Conservation (phyloP, 192 early-diverging fungal species). For the Entomortierella chlamydospora region DNA sequence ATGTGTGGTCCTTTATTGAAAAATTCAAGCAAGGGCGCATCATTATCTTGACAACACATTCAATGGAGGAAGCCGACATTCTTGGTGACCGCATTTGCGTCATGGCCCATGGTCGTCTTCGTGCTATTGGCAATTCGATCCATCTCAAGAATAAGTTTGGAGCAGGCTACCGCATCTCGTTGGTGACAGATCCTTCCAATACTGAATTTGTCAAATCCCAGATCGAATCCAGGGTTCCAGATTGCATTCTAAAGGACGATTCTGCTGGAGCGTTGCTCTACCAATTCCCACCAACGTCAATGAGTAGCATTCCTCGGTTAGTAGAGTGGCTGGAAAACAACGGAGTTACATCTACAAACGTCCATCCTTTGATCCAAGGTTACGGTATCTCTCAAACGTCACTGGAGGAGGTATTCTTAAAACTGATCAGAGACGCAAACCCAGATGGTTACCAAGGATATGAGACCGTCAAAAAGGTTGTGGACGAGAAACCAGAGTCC, state of each 20-base stretch:
- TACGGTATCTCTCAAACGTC: constrained; percentile 78
- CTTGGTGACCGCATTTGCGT: constrained; percentile 73
- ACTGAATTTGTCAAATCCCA: constrained; percentile 59
- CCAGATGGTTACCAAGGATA: constrained; percentile 58
- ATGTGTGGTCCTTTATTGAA: constrained; percentile 84
- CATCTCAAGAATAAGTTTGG: constrained; percentile 81
- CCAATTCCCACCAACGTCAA: constrained; percentile 67
- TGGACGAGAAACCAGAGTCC: constrained; percentile 28
- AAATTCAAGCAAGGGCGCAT: constrained; percentile 80
- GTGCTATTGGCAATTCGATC: constrained; percentile 71
- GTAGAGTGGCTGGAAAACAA: constrained; percentile 70
- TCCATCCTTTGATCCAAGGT: constrained; percentile 22
- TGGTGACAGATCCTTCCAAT: constrained; percentile 65
- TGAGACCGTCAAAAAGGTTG: constrained; percentile 19
- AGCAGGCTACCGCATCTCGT: constrained; percentile 75
- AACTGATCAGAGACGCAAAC: constrained; percentile 58
- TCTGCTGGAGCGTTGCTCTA: constrained; percentile 74
- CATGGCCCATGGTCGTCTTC: constrained; percentile 71
- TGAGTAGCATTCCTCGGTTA: constrained; percentile 60
- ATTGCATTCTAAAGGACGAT: constrained; percentile 74
- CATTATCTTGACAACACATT: constrained; percentile 79
- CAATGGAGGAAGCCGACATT: constrained; percentile 79
- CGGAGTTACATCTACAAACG: background rate
- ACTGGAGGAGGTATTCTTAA: constrained; percentile 80
- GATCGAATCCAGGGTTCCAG: constrained; percentile 60